phyloP scores from a whole-genome alignment of 768 basidiomycete species.

The Daedaleopsis sinensis region DNA sequence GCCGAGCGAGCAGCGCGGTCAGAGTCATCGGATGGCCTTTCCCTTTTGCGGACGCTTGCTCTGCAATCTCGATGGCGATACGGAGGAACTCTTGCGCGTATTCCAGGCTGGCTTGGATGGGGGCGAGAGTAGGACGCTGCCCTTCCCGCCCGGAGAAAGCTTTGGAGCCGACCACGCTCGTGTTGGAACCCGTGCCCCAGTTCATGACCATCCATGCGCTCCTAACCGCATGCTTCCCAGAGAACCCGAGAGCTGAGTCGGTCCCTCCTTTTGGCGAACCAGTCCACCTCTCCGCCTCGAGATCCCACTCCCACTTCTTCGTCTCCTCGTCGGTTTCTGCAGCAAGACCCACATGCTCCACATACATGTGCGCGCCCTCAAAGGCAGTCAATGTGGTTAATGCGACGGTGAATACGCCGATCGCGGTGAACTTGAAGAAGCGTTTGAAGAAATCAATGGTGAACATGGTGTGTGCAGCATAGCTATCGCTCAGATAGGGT shows the following conservation, averaged over 20 bases:
- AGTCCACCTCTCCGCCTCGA: conserved; percentile 64
- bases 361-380: conserved; percentile 63
- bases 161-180: conserved; percentile 41
- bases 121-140: conserved; percentile 39
- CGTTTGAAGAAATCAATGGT: conserved; percentile 49
- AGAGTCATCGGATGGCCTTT: conserved; percentile 54
- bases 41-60: conserved; percentile 40
- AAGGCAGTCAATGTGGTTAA: conserved; percentile 50
- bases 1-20: conserved; percentile 54
- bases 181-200: conserved; percentile 55
- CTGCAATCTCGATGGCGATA: conserved; percentile 49
- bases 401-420: conserved; percentile 47
- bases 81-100: conserved; percentile 57
- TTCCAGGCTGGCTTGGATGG: conserved; percentile 58
- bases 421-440: conserved; percentile 51
- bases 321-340: conserved; percentile 54
- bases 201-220: conserved; percentile 74
- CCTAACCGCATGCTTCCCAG: conserved; percentile 62
- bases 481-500: conserved; percentile 33
- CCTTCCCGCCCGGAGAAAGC: conserved; percentile 37
- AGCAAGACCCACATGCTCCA: conserved; percentile 57
- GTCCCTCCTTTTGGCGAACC: conserved; percentile 58
- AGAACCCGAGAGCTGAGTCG: conserved; percentile 67
- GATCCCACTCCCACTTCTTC: conserved; percentile 69
- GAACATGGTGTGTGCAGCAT: conserved; percentile 38